phyloP scores from a whole-genome alignment of 257 asterid genomes.

The Asclepias syriaca region DNA sequence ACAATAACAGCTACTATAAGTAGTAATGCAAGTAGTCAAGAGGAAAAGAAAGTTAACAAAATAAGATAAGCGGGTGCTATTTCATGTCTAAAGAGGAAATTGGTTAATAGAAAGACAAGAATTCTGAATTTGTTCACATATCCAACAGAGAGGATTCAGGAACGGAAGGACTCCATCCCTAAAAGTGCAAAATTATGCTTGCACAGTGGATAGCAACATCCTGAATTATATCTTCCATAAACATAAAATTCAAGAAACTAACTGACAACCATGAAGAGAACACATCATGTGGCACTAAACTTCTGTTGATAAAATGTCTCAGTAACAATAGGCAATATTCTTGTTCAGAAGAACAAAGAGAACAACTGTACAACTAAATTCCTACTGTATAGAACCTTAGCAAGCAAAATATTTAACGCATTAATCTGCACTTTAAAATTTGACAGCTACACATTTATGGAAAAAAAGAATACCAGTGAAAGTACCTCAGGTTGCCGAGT shows the following conservation, averaged over 20 bases:
- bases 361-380: not conserved
- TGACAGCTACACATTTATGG: not conserved
- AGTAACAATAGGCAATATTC: not conserved
- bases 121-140: not conserved
- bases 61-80: not conserved
- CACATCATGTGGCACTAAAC: not conserved
- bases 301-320: not conserved
- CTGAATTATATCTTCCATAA: not conserved
- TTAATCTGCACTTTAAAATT: not conserved
- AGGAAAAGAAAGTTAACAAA: not conserved
- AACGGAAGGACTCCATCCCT: not conserved
- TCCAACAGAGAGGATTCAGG: not conserved
- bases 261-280: not conserved
- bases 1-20: not conserved
- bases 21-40: not conserved
- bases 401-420: not conserved
- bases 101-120: not conserved
- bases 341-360: not conserved
- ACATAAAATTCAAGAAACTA: not conserved
- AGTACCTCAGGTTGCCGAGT: conserved; percentile 76
- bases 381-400: not conserved
- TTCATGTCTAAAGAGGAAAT: not conserved
- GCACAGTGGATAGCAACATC: not conserved
- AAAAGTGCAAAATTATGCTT: not conserved
- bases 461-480: not conserved